A percentile compares a stretch with the other conserved stretches of the same genome.
Conservation (phyloP, 768 basidiomycete genomes). For the Boletellus ananas region DNA sequence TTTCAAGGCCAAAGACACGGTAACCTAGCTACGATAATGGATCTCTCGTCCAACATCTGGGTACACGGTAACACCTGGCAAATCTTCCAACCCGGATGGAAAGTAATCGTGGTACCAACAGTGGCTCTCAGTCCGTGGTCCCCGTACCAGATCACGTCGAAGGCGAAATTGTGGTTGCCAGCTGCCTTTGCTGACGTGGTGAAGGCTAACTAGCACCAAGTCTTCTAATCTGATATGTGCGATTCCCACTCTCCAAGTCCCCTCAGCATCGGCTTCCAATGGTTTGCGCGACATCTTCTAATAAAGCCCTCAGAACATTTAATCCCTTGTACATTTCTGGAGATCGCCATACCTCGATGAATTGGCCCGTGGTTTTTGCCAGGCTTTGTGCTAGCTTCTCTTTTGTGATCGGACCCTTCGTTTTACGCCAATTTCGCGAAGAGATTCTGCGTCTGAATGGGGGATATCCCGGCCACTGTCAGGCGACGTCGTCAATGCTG, state of each 20-base stretch:
- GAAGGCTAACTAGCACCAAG: constrained; percentile 66
- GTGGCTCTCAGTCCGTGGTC: neutral
- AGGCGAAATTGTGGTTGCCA: constrained; percentile 75
- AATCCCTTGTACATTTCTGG: neutral
- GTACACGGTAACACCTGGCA: too few species aligned
- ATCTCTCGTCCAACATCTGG: too few species aligned
- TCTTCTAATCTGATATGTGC: constrained; percentile 57
- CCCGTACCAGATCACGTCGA: neutral
- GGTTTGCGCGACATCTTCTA: constrained; percentile 48
- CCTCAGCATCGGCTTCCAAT: constrained; percentile 56
- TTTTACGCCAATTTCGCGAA: constrained; percentile 70
- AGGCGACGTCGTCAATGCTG: neutral
- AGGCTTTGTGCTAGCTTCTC: constrained; percentile 68
- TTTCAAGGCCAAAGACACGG: too few species aligned
- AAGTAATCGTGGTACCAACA: too few species aligned
- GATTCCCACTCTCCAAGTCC: constrained; percentile 53
- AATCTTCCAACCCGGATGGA: too few species aligned
- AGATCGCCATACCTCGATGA: constrained; percentile 49
- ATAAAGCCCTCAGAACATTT: neutral
- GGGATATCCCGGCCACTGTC: constrained; percentile 74
- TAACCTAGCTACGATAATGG: too few species aligned
- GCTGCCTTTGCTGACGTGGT: constrained; percentile 74
- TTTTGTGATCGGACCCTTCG: constrained; percentile 66
- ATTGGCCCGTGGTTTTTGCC: constrained; percentile 62
- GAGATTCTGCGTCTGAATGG: constrained; percentile 71